Evolutionary conservation across 1,284 basidiomycete species (phyloP).

Genomic region (Phellopilus nigrolimitatus): DNA sequence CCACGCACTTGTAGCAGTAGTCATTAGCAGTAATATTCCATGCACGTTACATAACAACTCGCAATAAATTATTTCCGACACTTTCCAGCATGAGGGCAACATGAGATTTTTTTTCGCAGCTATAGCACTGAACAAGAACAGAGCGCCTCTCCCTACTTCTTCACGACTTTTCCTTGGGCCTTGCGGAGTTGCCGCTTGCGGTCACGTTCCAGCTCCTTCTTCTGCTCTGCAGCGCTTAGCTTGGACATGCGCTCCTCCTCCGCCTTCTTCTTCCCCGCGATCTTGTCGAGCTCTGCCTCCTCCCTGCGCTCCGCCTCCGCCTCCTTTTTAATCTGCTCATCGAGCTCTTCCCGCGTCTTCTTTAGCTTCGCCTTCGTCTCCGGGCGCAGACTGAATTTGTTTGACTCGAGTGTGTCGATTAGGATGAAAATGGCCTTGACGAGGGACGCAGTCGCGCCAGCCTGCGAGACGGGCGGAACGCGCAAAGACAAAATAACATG

Average conservation of each 20-base stretch:
- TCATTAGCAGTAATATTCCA: conserved; percentile 16
- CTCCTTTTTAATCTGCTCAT: conserved; percentile 64
- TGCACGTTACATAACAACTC: conserved; percentile 27
- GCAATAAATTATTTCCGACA: conserved; percentile 24
- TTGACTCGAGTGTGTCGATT: conserved; percentile 60
- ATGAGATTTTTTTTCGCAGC: conserved; percentile 3
- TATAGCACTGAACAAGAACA: too few species aligned
- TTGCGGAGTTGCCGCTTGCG: conserved; percentile 67
- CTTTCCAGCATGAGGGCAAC: not conserved
- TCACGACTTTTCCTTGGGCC: conserved; percentile 56
- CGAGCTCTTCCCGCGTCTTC: conserved; percentile 66
- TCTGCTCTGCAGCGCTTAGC: conserved; percentile 77
- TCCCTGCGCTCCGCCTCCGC: conserved; percentile 65
- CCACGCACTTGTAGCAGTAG: not conserved
- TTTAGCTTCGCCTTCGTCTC: conserved; percentile 76
- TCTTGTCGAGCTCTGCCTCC: conserved; percentile 45
- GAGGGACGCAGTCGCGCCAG: conserved; percentile 51
- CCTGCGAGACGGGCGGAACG: conserved; percentile 48
- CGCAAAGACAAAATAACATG: conserved; percentile 67
- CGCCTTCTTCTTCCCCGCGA: conserved; percentile 67
- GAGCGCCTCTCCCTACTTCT: conserved; percentile 37
- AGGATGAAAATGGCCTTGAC: conserved; percentile 68
- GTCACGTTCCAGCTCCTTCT: conserved; percentile 78
- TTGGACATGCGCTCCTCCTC: conserved; percentile 69
- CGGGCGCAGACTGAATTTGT: conserved; percentile 55